A percentile compares a stretch with the other conserved stretches of the same genome.
Evolutionary conservation across 139 green algal genomes (phyloP).

Genomic region (Chlamydomonas eustigma): DNA sequence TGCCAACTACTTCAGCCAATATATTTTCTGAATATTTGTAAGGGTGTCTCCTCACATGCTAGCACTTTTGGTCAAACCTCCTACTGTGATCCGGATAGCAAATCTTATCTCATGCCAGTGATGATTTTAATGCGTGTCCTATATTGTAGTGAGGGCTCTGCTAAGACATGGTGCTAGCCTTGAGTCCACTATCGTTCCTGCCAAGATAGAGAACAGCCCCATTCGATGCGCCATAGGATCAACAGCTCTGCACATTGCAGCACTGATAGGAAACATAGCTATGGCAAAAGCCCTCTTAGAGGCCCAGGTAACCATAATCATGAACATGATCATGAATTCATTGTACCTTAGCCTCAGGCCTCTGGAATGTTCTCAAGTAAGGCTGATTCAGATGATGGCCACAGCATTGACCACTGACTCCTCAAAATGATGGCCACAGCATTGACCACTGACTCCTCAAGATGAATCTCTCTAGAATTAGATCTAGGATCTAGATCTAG

Average conservation of each 20-base stretch:
- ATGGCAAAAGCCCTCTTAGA: slow-evolving; percentile 35
- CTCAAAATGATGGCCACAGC: too few relatives aligned
- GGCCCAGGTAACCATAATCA: slow-evolving; percentile 9
- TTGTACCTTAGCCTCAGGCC: too few relatives aligned
- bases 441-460: too few relatives aligned
- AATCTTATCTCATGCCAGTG: too few relatives aligned
- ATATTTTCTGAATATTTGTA: background rate
- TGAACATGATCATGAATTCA: background rate
- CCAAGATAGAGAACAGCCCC: slow-evolving; percentile 31
- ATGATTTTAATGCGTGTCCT: too few relatives aligned
- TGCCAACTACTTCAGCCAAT: background rate
- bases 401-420: too few relatives aligned
- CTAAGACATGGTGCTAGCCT: slow-evolving; percentile 40
- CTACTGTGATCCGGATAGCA: too few relatives aligned
- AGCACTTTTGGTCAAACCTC: too few relatives aligned
- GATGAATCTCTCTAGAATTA: too few relatives aligned
- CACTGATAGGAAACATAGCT: slow-evolving; percentile 40
- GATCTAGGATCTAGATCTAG: too few relatives aligned
- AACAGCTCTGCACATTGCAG: slow-evolving; percentile 53
- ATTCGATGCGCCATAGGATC: slow-evolving; percentile 37
- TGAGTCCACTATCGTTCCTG: slow-evolving; percentile 23
- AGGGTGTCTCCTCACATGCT: background rate
- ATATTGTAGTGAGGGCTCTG: slow-evolving; percentile 39
- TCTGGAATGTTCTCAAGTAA: too few relatives aligned
- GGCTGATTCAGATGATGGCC: too few relatives aligned